phyloP scores from a whole-genome alignment of 768 basidiomycete genomes.

The Naganishia friedmannii region DNA sequence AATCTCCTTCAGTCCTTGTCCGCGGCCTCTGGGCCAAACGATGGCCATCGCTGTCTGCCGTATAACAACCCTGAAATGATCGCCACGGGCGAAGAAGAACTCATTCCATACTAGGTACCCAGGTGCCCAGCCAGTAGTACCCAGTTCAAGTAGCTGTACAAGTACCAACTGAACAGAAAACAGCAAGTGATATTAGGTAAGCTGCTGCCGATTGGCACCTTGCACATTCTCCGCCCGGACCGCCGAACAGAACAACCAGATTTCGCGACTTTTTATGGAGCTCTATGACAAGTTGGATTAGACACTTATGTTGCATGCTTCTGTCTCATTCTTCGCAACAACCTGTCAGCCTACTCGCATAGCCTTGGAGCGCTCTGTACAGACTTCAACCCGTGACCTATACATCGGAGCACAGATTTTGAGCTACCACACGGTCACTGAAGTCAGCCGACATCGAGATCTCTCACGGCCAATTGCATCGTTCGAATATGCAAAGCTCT shows the following conservation, averaged over 20 bases:
- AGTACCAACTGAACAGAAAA: too few species aligned
- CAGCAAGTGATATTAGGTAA: background rate
- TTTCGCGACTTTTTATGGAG: background rate
- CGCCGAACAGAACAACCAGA: background rate
- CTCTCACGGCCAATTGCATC: background rate
- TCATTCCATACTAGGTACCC: too few species aligned
- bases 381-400: background rate
- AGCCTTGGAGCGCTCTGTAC: background rate
- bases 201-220: background rate
- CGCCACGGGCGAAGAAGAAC: too few species aligned
- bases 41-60: too few species aligned
- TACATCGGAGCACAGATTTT: background rate
- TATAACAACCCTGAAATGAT: too few species aligned
- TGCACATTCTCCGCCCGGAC: background rate
- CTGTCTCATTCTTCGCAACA: too few species aligned
- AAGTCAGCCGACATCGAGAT: too few species aligned
- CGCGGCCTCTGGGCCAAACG: too few species aligned
- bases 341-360: too few species aligned
- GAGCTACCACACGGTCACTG: background rate
- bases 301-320: background rate
- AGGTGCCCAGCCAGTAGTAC: too few species aligned
- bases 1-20: too few species aligned
- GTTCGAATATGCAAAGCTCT: background rate
- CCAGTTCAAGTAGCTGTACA: too few species aligned
- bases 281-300: background rate